Evolutionary conservation across 2,329 filamentous ascomycete genomes (phyloP), one percentile per base, ranked within the genome.

Genomic region (Boeremia lycopersici): DNA sequence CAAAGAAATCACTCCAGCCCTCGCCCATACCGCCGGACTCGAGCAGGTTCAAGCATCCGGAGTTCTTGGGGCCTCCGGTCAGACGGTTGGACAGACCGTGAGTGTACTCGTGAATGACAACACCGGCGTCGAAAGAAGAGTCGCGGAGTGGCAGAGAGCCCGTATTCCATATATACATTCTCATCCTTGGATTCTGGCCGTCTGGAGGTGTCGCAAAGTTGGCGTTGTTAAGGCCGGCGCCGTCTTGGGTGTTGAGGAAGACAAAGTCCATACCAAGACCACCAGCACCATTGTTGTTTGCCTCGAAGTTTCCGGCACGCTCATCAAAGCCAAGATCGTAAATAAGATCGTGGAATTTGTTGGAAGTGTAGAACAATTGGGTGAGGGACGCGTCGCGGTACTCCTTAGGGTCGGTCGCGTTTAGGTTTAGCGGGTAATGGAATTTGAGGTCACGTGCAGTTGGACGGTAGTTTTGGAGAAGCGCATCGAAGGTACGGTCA

Each of bases 81-180:
- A 86, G 76, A 35, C 84, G 83, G 71, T 76, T 85, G 12, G 82
- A 84, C 8, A 86, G 66, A 15, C 77, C 76, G 62, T 74, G 73
- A 0, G 71, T 73, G 59, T 69, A 72, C 54, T 74, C 67, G 74
- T 87, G 85, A 56, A 87, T 81, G 19, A 87, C 77, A 15, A 87
- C 82, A 52, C 82, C 81, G 6, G 82, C 80, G 42, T 87, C 84
- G 59, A 87, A 86, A n/a, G 78, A 72, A 53, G 79, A 80, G 68
- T 86, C 84, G n/a, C n/a, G n/a, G n/a, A n/a, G n/a, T n/a, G n/a
- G n/a, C n/a, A n/a, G n/a, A n/a, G n/a, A n/a, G n/a, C n/a, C n/a
- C n/a, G n/a, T n/a, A n/a, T n/a, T 80, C 81, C 82, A 87, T 42
- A 86, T 69, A 65, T 81, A 85, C 83, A 86, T 86, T 19, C 81